Base-by-base conservation (phyloP, 2,329 filamentous ascomycete species). In the Raffaelea arxii region DNA sequence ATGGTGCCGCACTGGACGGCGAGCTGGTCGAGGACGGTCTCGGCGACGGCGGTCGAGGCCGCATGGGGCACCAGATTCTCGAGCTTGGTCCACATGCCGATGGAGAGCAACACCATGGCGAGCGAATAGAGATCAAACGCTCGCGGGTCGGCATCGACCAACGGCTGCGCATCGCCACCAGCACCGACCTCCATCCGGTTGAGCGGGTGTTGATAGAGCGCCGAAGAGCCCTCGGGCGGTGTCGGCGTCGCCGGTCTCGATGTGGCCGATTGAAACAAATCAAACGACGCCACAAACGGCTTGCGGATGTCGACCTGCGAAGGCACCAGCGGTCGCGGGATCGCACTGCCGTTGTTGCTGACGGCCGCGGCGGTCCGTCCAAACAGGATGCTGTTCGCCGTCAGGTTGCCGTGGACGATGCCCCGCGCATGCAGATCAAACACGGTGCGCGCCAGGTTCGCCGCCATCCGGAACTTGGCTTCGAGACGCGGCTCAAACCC, bases 21-120 rank as follows among this genome's bases (percentile, higher is more conserved):
- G 2, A 88, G 66, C 51, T 78, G 76, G 2, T 80, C 72, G 3
- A 86, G 64, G 0, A 78, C 71, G 24, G 81, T 75, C 50, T 81
- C 77, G 1, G 76, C 65, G 23, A 85, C 74, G 56, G 72, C 71
- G 12, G 78, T 61, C 0, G 65, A 63, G 39, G 62, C 70, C 56
- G 56, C 67, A 32, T 65, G 63, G 0, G 71, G 61, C 1, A 71
- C 66, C 0, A 80, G 63, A 18, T 70, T 67, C 46, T 78, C 75
- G 0, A 88, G 68, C 11, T 78, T 80, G 4, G 76, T 78, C 86
- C 86, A 91, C 9, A 90, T 64, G 6, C 86, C 86, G 45, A 90
- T 78, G 6, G 86, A 86, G 3, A 89, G 68, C 1, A 91, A 70
- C 4, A 88, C 66, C 65, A 88, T 76, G 18, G 83, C 83, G 2